Evolutionary conservation across 2,329 filamentous ascomycete genomes (phyloP).

Genomic region (Exophiala mesophila): DNA sequence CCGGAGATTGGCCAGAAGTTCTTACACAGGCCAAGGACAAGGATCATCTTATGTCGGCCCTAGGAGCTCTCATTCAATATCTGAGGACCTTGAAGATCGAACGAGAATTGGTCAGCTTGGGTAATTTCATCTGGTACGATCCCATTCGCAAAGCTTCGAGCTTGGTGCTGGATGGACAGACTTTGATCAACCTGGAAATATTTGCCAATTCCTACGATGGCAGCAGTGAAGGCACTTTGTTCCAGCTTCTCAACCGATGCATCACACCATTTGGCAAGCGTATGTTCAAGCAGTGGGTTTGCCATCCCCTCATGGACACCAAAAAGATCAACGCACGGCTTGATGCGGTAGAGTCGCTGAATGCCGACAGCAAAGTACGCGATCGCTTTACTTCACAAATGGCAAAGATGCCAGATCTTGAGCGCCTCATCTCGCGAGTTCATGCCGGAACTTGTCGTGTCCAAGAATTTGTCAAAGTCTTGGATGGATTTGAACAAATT

Average conservation of each 20-base stretch:
- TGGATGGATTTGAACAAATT: conserved; percentile 97
- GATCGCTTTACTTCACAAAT: conserved; percentile 86
- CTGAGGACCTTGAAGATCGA: conserved; percentile 84
- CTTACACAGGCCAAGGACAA: conserved; percentile 70
- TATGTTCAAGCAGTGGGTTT: conserved; percentile 94
- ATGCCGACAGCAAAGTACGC: conserved; percentile 72
- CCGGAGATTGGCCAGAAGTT: conserved; percentile 70
- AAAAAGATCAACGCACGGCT: conserved; percentile 86
- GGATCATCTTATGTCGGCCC: conserved; percentile 80
- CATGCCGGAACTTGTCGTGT: conserved; percentile 87
- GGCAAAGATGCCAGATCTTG: conserved; percentile 87
- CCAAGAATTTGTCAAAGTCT: conserved; percentile 85
- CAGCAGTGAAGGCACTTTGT: conserved; percentile 77
- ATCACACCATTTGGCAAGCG: conserved; percentile 96
- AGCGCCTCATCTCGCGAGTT: conserved; percentile 87
- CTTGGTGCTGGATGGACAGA: conserved; percentile 89
- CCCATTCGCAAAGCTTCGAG: conserved; percentile 88
- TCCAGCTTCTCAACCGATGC: conserved; percentile 85
- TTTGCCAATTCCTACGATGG: conserved; percentile 92
- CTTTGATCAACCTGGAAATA: conserved; percentile 94
- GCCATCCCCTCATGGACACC: conserved; percentile 84
- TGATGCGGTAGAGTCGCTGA: conserved; percentile 89
- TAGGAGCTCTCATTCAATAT: conserved; percentile 85
- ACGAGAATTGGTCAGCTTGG: conserved; percentile 76
- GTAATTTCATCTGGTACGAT: conserved; percentile 86